Conservation (phyloP, 495 filamentous ascomycete genomes). For the Hypoxylon perforatum region DNA sequence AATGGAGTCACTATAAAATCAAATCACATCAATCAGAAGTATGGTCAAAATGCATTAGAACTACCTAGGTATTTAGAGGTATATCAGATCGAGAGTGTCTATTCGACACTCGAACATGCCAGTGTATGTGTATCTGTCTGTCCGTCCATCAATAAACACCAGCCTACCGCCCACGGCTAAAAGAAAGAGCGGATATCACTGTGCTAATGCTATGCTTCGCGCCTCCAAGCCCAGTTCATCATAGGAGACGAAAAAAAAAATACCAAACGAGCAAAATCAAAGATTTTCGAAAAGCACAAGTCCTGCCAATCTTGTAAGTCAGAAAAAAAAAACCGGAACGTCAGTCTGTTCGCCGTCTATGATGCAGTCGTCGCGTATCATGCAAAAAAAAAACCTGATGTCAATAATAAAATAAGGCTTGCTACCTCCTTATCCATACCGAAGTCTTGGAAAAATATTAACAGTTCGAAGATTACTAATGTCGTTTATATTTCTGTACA, state of each 20-base stretch:
- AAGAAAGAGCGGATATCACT: no score
- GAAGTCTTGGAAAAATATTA: conserved; percentile 16
- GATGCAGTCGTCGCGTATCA: conserved; percentile 34
- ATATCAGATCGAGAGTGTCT: no score
- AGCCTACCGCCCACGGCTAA: no score
- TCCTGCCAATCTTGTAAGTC: conserved; percentile 31
- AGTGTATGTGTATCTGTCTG: no score
- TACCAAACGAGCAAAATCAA: conserved; percentile 7
- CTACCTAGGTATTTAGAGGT: no score
- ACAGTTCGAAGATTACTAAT: conserved; percentile 32
- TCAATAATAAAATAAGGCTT: not conserved
- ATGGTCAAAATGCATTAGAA: no score
- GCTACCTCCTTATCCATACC: conserved; percentile 20
- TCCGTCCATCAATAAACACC: no score
- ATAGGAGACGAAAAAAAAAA: not conserved
- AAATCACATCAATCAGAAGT: no score
- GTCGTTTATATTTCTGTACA: conserved; percentile 57
- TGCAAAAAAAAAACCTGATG: conserved; percentile 17
- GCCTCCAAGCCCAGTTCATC: no score
- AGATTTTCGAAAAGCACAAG: conserved; percentile 15
- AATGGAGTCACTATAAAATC: no score
- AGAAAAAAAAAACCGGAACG: conserved; percentile 7
- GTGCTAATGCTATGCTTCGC: no score
- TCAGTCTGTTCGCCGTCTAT: conserved; percentile 42
- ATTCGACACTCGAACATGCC: no score